These are phyloP conservation scores for Corinectria fuckeliana DNA, from an alignment of 2,329 filamentous ascomycete species.

Conservation along the genomic window DNA sequence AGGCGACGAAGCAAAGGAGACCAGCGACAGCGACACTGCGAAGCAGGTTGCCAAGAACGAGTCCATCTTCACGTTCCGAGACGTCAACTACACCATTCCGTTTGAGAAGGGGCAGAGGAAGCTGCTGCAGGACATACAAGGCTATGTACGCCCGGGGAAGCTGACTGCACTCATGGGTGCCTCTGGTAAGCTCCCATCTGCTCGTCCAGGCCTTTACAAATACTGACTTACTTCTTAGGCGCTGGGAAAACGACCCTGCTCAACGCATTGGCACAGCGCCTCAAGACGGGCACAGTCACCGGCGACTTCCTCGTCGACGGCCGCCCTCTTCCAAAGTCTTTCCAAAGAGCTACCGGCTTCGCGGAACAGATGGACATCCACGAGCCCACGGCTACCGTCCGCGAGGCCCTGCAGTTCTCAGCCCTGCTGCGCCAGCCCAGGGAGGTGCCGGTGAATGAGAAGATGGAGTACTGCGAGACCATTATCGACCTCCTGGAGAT, in stretches of 20 bases:
- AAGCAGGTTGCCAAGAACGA: constrained; percentile 65
- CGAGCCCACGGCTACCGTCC: constrained; percentile 69
- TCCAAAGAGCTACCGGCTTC: constrained; percentile 81
- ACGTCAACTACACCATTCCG: constrained; percentile 58
- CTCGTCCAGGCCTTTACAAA: neutral
- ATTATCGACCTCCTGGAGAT: constrained; percentile 75
- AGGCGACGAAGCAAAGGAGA: constrained; percentile 13
- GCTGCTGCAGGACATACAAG: constrained; percentile 77
- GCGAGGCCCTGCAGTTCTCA: constrained; percentile 70
- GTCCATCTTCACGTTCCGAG: constrained; percentile 60
- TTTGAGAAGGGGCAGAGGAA: constrained; percentile 69
- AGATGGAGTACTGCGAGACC: constrained; percentile 71
- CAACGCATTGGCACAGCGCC: constrained; percentile 75
- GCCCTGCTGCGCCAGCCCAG: constrained; percentile 68
- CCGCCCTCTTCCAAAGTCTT: constrained; percentile 72
- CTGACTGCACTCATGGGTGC: constrained; percentile 79
- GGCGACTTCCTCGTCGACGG: constrained; percentile 85
- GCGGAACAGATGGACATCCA: constrained; percentile 71
- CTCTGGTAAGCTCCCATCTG: constrained; percentile 44
- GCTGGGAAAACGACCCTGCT: constrained; percentile 77
- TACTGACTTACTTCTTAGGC: constrained; percentile 30
- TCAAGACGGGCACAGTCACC: constrained; percentile 76
- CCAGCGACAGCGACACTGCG: constrained; percentile 34
- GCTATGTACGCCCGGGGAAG: constrained; percentile 84
- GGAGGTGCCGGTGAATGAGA: constrained; percentile 64